A percentile compares a stretch with the other conserved stretches of the same genome.
Conservation (phyloP, 495 filamentous ascomycete genomes). For the Cenococcum geophilum region DNA sequence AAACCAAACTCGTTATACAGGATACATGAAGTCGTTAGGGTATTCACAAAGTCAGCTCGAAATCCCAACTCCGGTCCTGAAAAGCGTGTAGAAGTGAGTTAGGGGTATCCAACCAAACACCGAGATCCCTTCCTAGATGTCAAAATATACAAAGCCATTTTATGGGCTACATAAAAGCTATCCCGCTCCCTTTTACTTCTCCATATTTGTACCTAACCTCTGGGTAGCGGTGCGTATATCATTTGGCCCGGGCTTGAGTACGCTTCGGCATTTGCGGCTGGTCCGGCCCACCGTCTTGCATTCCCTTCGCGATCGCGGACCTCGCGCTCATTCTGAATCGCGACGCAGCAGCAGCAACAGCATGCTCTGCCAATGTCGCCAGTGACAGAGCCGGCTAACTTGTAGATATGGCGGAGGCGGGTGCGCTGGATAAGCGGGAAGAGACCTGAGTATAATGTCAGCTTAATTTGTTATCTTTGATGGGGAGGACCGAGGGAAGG, state of each 20-base stretch:
- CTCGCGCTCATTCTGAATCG: constrained; percentile 34
- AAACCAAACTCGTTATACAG: no score
- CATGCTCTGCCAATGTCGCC: constrained; percentile 22
- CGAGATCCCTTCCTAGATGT: no score
- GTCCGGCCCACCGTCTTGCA: constrained; percentile 30
- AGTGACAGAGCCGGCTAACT: constrained; percentile 20
- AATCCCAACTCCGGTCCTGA: no score
- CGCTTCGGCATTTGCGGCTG: constrained; percentile 21
- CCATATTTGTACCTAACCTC: not conserved
- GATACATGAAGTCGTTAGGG: no score
- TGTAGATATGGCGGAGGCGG: constrained; percentile 31
- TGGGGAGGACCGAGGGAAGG: not conserved
- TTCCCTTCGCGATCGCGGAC: constrained; percentile 31
- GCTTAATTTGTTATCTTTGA: not conserved
- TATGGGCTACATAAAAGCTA: not conserved
- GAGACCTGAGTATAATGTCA: constrained; percentile 10
- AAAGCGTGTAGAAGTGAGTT: no score
- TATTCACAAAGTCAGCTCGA: no score
- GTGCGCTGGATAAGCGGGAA: constrained; percentile 26
- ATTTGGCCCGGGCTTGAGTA: constrained; percentile 27
- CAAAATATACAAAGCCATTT: not conserved
- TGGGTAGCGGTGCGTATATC: constrained; percentile 27
- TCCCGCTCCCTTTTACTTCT: not conserved
- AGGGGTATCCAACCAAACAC: no score
- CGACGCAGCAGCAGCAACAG: constrained; percentile 34